Percentiles rank a stretch among this genome's conserved stretches.
These are phyloP conservation scores for Colletotrichum gigasporum DNA, from an alignment of 2,329 filamentous ascomycete species.

Conservation along the genomic window DNA sequence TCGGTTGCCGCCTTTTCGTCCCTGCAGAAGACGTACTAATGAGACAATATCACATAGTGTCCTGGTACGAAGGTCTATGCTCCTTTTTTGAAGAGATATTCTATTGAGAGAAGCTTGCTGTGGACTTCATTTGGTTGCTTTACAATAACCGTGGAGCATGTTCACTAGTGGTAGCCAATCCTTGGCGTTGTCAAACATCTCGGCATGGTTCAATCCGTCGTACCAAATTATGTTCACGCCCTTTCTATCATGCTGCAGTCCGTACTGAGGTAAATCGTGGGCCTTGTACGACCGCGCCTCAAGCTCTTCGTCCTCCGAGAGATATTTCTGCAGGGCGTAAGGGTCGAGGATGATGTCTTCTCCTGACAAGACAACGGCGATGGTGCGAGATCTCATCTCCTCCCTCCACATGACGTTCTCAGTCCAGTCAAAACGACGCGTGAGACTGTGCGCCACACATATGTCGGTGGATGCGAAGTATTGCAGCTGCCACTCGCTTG, in stretches of 20 bases:
- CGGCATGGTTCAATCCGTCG: not conserved
- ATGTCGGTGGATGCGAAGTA: constrained; percentile 76
- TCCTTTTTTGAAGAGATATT: no score
- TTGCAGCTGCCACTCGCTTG: constrained; percentile 76
- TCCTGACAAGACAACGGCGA: constrained; percentile 67
- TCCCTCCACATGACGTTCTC: constrained; percentile 78
- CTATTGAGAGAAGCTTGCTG: no score
- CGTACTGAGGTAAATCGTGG: not conserved
- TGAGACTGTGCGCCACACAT: constrained; percentile 70
- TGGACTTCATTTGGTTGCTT: not conserved
- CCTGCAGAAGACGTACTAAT: no score
- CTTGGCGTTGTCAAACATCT: not conserved
- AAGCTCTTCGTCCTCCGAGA: constrained; percentile 41
- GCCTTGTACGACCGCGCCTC: not conserved
- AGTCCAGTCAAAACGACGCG: constrained; percentile 75
- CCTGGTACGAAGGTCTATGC: no score
- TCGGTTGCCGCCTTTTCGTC: no score
- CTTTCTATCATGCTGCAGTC: not conserved
- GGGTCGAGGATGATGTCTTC: constrained; percentile 73
- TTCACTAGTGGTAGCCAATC: not conserved
- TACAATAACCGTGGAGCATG: not conserved
- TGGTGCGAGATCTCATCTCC: constrained; percentile 55
- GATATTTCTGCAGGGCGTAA: constrained; percentile 63
- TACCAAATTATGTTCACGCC: not conserved
- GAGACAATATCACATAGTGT: no score